Evolutionary conservation across 352 stramenopile species (phyloP).

Genomic region (Elongisporangium senticosum): DNA sequence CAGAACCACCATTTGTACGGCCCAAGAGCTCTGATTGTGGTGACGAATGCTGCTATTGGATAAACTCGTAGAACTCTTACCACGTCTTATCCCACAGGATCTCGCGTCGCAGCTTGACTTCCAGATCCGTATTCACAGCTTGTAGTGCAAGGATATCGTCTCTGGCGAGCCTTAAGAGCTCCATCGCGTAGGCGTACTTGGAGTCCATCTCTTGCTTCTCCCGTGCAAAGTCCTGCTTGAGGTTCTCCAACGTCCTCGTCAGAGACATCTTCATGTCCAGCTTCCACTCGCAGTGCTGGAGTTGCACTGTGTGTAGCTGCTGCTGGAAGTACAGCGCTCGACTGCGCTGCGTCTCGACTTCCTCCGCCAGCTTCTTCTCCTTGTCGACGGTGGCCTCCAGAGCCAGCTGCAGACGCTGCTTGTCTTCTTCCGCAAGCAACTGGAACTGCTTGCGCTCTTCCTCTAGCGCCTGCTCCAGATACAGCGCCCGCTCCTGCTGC

Average conservation of each 20-base stretch:
- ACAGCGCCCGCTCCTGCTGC: constrained; percentile 58
- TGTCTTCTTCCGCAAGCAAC: constrained; percentile 50
- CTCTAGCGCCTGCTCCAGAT: constrained; percentile 55
- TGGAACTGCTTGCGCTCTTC: constrained; percentile 60
- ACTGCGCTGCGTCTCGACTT: constrained; percentile 57
- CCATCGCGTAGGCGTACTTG: constrained; percentile 41
- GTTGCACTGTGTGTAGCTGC: constrained; percentile 46
- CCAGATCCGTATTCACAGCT: constrained; percentile 47
- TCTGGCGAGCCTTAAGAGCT: constrained; percentile 46
- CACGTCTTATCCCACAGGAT: constrained; percentile 31
- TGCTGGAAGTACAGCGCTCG: constrained; percentile 47
- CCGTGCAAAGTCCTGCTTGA: constrained; percentile 44
- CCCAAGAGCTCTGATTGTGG: too few species aligned
- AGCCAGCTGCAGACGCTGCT: constrained; percentile 36
- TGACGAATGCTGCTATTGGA: too few species aligned
- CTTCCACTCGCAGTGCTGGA: constrained; percentile 57
- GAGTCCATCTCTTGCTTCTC: constrained; percentile 46
- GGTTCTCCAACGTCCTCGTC: constrained; percentile 33
- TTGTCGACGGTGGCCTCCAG: constrained; percentile 58
- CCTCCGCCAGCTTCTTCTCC: constrained; percentile 70
- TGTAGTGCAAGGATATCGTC: constrained; percentile 60
- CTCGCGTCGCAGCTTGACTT: constrained; percentile 36
- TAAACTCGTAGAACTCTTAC: too few species aligned
- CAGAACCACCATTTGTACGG: too few species aligned
- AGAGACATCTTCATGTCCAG: constrained; percentile 38